These are phyloP conservation scores for Calonectria honghensis DNA, from an alignment of 2,329 filamentous ascomycete species.

Conservation along the genomic window DNA sequence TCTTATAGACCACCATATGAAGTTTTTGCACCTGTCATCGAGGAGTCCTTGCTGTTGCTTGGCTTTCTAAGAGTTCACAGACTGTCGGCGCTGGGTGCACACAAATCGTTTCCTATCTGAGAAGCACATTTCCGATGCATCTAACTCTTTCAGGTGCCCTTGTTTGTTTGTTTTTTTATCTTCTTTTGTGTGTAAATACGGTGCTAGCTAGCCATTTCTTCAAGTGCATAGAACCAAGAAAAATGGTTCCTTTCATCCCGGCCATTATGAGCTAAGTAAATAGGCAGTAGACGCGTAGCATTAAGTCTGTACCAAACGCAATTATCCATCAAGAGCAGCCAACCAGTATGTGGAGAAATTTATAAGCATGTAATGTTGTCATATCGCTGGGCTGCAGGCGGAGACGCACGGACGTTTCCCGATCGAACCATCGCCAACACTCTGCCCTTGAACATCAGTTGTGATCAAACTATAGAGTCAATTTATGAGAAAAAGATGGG, in stretches of 20 bases:
- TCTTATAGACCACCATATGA: not conserved
- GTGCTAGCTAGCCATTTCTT: not conserved
- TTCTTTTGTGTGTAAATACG: not conserved
- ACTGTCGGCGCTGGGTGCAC: not conserved
- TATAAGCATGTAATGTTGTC: not conserved
- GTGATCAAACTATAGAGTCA: not conserved
- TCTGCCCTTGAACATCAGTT: not conserved
- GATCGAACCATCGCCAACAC: fast-evolving
- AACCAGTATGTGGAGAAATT: not conserved
- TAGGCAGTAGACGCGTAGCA: not conserved
- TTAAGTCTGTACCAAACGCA: not conserved
- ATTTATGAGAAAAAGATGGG: not conserved
- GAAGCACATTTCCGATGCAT: not conserved
- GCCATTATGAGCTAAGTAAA: not conserved
- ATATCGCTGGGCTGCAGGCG: not conserved
- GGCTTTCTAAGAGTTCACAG: not conserved
- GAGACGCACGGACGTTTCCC: not conserved
- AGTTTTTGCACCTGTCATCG: not conserved
- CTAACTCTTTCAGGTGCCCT: too few relatives aligned
- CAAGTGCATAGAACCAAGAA: not conserved
- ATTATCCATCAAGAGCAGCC: not conserved
- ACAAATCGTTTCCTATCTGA: not conserved
- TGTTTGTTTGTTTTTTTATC: not conserved
- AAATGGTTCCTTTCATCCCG: not conserved
- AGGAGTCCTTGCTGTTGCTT: not conserved